Conservation (phyloP, 148 eudicot species). For the Silene conica region DNA sequence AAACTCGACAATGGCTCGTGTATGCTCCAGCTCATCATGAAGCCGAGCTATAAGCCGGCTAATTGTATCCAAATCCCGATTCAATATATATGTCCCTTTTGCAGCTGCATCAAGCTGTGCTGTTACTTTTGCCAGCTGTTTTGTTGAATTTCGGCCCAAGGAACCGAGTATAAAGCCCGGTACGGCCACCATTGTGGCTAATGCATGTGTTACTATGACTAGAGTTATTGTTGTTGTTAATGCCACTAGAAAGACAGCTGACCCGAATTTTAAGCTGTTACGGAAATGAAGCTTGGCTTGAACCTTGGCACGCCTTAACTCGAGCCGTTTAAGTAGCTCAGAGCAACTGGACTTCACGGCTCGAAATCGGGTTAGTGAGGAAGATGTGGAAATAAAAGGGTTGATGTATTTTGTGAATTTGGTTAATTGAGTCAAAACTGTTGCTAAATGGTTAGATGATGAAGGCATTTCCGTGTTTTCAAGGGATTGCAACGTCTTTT, state of each 20-base stretch:
- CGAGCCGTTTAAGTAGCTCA: constrained; percentile 57
- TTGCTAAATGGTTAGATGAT: constrained; percentile 19
- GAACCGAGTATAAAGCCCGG: constrained; percentile 47
- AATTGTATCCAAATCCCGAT: constrained; percentile 76
- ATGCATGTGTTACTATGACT: constrained; percentile 45
- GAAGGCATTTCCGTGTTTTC: constrained; percentile 18
- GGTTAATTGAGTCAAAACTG: constrained; percentile 28
- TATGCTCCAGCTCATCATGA: constrained; percentile 68
- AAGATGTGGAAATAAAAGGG: constrained; percentile 45
- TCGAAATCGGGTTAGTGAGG: constrained; percentile 35
- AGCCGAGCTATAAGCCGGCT: constrained; percentile 74
- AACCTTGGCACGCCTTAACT: constrained; percentile 48
- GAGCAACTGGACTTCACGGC: constrained; percentile 49
- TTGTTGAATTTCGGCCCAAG: constrained; percentile 27
- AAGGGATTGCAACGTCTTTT: constrained; percentile 28
- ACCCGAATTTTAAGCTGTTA: constrained; percentile 41
- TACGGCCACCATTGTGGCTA: constrained; percentile 49
- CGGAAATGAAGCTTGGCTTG: constrained; percentile 37
- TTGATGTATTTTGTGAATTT: constrained; percentile 44
- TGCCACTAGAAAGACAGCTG: constrained; percentile 48
- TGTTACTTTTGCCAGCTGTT: constrained; percentile 28
- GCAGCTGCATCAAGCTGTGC: constrained; percentile 75
- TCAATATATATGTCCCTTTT: constrained; percentile 77
- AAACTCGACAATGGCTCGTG: constrained; percentile 41
- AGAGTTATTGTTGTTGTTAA: constrained; percentile 46